Conservation (phyloP, 352 stramenopile genomes). For the Aphanomyces cochlioides region DNA sequence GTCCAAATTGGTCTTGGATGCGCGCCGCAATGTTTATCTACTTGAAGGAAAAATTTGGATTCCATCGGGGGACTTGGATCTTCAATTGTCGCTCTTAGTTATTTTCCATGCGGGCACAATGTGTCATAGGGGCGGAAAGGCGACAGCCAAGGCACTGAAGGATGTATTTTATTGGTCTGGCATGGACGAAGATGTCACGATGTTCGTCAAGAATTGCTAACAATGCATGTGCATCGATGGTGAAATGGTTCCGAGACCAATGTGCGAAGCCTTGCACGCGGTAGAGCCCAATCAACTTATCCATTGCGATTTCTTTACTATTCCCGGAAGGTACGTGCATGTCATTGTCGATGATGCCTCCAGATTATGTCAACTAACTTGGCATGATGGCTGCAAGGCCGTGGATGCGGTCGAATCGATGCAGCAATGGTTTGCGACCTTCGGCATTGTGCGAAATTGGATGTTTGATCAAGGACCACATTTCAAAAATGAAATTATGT, state of each 20-base stretch:
- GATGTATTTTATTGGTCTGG: conserved; percentile 30
- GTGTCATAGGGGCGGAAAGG: conserved; percentile 30
- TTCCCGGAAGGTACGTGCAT: too few relatives aligned
- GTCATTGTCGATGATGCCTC: too few relatives aligned
- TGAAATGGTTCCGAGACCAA: conserved; percentile 27
- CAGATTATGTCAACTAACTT: too few relatives aligned
- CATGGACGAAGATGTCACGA: background rate
- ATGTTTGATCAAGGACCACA: too few relatives aligned
- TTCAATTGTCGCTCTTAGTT: conserved; percentile 34
- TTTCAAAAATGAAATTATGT: too few relatives aligned
- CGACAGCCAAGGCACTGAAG: conserved; percentile 29
- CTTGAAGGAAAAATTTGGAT: too few relatives aligned
- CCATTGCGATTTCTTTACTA: conserved; percentile 34
- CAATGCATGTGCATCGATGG: conserved; percentile 27
- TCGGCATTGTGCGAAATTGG: too few relatives aligned
- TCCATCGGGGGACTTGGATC: conserved; percentile 7
- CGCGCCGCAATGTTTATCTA: too few relatives aligned
- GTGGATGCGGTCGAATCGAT: too few relatives aligned
- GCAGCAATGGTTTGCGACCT: too few relatives aligned
- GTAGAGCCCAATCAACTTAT: conserved; percentile 40
- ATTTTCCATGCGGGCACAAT: conserved; percentile 13
- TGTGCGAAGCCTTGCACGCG: conserved; percentile 29
- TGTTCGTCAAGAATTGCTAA: background rate
- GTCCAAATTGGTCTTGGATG: too few relatives aligned
- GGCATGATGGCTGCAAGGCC: too few relatives aligned